Evolutionary conservation across 495 filamentous ascomycete species (phyloP).

Genomic region (Penicillium psychrofluorescens): DNA sequence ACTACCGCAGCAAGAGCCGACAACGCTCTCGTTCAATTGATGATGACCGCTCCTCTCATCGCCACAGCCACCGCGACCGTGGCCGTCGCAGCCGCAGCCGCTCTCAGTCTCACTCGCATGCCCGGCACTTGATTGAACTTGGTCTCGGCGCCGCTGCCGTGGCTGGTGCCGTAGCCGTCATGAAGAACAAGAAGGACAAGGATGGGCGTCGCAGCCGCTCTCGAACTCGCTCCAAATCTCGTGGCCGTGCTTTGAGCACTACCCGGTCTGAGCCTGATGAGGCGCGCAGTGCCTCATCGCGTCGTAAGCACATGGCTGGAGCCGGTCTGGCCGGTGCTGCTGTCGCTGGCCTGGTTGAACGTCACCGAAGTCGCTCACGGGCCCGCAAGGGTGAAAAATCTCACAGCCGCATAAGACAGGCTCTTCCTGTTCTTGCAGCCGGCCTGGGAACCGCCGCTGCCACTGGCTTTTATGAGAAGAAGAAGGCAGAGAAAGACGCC

Average conservation of each 20-base stretch:
- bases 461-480: constrained; percentile 73
- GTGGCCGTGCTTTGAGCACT: constrained; percentile 43
- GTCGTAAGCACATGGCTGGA: constrained; percentile 64
- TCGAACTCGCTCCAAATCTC: constrained; percentile 39
- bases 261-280: constrained; percentile 27
- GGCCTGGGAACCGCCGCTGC: constrained; percentile 73
- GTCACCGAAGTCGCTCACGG: constrained; percentile 66
- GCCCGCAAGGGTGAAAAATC: constrained; percentile 42
- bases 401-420: constrained; percentile 53
- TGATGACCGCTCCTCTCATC: constrained; percentile 34
- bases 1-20: constrained; percentile 58
- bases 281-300: constrained; percentile 50
- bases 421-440: constrained; percentile 62
- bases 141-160: constrained; percentile 77
- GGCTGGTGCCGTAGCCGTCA: constrained; percentile 71
- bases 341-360: constrained; percentile 66
- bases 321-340: constrained; percentile 74
- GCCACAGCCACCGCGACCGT: constrained; percentile 27
- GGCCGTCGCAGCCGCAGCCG: constrained; percentile 36
- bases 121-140: constrained; percentile 58
- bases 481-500: constrained; percentile 57
- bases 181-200: constrained; percentile 58
- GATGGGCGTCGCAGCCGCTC: constrained; percentile 66
- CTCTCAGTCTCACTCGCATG: constrained; percentile 50
- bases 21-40: constrained; percentile 42